phyloP scores from a whole-genome alignment of 2,329 filamentous ascomycete species.

The Fusarium fracticaudum region DNA sequence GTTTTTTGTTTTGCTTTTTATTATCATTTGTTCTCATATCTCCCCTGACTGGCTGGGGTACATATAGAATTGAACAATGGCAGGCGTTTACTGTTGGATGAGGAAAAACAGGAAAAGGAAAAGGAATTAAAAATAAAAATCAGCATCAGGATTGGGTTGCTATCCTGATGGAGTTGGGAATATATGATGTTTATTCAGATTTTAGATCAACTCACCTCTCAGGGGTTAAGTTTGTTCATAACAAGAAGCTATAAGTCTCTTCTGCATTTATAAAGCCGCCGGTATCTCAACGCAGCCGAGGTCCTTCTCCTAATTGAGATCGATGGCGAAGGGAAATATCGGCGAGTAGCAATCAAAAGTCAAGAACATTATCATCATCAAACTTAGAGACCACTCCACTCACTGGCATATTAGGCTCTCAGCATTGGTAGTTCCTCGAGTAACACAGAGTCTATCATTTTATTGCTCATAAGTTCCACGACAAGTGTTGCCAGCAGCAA shows the following conservation, averaged over 20 bases:
- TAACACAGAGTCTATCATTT: not conserved
- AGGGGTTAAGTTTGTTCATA: not conserved
- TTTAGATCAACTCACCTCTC: not conserved
- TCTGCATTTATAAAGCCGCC: not conserved
- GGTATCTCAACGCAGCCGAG: not conserved
- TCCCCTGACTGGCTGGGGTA: slow-evolving; percentile 10
- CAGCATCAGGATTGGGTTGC: not conserved
- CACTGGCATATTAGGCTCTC: not conserved
- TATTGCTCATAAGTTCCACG: not conserved
- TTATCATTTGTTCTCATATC: slow-evolving; percentile 15
- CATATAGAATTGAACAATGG: slow-evolving; percentile 15
- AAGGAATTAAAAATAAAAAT: slow-evolving; percentile 17
- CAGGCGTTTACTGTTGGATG: slow-evolving; percentile 29
- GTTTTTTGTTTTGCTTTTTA: slow-evolving; percentile 30
- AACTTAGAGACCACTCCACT: not conserved
- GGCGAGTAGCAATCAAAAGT: not conserved
- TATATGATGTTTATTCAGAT: not conserved
- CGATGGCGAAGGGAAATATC: not conserved
- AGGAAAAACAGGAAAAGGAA: not conserved
- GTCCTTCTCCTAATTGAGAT: not conserved
- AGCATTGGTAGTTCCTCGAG: not conserved
- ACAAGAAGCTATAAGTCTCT: not conserved
- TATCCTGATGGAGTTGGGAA: slow-evolving; percentile 8
- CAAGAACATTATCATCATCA: not conserved
- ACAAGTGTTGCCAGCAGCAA: not conserved